Percentiles rank a stretch among this genome's conserved stretches.
Conservation (phyloP, 1,284 basidiomycete species). For the Ceratobasidium sp. region DNA sequence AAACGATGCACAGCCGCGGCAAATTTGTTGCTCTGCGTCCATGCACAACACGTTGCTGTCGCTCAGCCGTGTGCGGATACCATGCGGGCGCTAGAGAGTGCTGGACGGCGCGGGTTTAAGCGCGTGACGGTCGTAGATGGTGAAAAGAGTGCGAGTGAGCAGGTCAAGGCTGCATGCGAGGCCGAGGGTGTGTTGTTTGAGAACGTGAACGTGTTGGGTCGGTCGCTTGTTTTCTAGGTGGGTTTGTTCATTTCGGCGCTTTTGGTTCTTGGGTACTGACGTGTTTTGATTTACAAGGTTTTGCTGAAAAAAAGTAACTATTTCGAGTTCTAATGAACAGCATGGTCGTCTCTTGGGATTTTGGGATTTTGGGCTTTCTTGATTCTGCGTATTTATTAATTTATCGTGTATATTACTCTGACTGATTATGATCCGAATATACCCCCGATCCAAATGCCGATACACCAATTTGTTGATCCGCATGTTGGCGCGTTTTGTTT, state of each 20-base stretch:
- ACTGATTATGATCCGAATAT: too few relatives aligned
- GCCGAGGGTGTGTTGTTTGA: slow-evolving; percentile 30
- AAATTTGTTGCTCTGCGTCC: slow-evolving; percentile 1
- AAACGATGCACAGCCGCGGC: slow-evolving; percentile 11
- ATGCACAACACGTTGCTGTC: slow-evolving; percentile 21
- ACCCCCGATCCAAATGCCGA: too few relatives aligned
- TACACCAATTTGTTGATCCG: too few relatives aligned
- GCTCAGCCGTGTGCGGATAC: slow-evolving; percentile 29
- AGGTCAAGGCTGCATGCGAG: slow-evolving; percentile 24
- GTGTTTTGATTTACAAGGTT: neutral
- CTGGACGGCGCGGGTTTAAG: slow-evolving; percentile 1
- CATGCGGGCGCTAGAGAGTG: slow-evolving; percentile 2
- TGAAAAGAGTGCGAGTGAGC: slow-evolving; percentile 6
- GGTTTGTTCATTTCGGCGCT: neutral
- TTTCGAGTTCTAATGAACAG: too few relatives aligned
- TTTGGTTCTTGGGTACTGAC: neutral
- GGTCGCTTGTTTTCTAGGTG: neutral
- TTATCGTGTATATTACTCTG: too few relatives aligned
- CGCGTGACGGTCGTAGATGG: slow-evolving; percentile 26
- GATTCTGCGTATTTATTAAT: neutral
- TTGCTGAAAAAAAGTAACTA: too few relatives aligned
- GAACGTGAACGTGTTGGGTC: slow-evolving; percentile 4
- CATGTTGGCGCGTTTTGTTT: too few relatives aligned
- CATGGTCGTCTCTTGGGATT: neutral
- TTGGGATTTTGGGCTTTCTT: neutral